phyloP scores from a whole-genome alignment of 495 filamentous ascomycete species.

The Acidomyces sp. region DNA sequence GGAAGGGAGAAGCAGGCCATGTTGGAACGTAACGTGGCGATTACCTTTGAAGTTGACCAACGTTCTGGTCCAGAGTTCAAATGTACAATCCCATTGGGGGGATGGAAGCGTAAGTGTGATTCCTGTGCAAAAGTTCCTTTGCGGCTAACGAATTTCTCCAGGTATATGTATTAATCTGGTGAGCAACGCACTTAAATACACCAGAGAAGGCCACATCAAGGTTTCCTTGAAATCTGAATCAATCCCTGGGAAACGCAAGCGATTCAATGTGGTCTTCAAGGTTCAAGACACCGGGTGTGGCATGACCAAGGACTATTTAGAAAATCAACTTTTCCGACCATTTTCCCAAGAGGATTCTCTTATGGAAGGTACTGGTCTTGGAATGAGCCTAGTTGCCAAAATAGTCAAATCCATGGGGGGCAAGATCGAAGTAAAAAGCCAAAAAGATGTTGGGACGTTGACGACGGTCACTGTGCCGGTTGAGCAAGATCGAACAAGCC shows the following conservation, averaged over 20 bases:
- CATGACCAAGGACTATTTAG: slow-evolving; percentile 22
- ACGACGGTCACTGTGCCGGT: slow-evolving; percentile 12
- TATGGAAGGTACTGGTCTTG: slow-evolving; percentile 24
- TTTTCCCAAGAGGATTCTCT: slow-evolving; percentile 26
- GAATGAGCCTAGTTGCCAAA: slow-evolving; percentile 21
- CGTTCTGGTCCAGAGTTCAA: not conserved
- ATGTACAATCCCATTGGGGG: slow-evolving; percentile 1
- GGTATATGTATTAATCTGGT: slow-evolving; percentile 26
- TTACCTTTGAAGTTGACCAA: slow-evolving; percentile 11
- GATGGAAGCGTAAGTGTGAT: slow-evolving; percentile 8
- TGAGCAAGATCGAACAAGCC: too few relatives aligned
- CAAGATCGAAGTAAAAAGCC: slow-evolving; percentile 22
- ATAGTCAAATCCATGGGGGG: slow-evolving; percentile 23
- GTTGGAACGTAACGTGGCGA: slow-evolving; percentile 7
- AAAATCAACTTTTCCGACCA: slow-evolving; percentile 21
- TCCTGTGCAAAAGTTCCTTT: not conserved
- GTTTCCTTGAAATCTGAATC: slow-evolving; percentile 15
- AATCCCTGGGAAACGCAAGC: slow-evolving; percentile 1
- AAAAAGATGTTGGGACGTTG: slow-evolving; percentile 18
- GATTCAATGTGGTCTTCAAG: slow-evolving; percentile 14
- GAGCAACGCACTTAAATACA: slow-evolving; percentile 28
- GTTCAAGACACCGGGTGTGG: slow-evolving; percentile 24
- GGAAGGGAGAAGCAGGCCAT: slow-evolving; percentile 1
- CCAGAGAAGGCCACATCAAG: slow-evolving; percentile 20
- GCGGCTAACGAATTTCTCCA: not conserved